Evolutionary conservation across 2,329 filamentous ascomycete species (phyloP).

Genomic region (Monosporascus cannonballus): DNA sequence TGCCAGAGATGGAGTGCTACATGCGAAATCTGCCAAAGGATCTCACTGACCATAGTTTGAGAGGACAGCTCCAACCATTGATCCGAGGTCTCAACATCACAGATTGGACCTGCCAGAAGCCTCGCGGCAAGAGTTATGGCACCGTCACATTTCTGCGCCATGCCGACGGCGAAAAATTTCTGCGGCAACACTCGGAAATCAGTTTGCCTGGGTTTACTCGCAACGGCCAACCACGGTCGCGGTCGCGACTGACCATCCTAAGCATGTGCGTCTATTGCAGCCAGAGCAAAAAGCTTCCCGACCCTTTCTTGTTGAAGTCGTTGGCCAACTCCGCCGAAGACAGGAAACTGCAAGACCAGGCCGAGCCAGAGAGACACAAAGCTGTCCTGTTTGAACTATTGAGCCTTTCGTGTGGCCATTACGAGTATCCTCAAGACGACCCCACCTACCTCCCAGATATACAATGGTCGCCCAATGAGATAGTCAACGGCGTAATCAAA

Average conservation of each 20-base stretch:
- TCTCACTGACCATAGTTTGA: conserved; percentile 32
- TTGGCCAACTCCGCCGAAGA: conserved; percentile 27
- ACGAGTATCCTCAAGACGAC: conserved; percentile 29
- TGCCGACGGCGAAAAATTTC: conserved; percentile 36
- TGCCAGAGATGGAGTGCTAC: conserved; percentile 38
- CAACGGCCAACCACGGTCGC: conserved; percentile 5
- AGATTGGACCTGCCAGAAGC: conserved; percentile 39
- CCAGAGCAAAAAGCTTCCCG: conserved; percentile 29
- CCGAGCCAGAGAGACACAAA: conserved; percentile 11
- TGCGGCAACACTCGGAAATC: conserved; percentile 21
- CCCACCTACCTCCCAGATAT: conserved; percentile 40
- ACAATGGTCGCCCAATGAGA: conserved; percentile 30
- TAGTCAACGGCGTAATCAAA: conserved; percentile 18
- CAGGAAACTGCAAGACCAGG: conserved; percentile 14
- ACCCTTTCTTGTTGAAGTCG: conserved; percentile 29
- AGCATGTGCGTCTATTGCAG: conserved; percentile 24
- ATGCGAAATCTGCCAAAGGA: conserved; percentile 36
- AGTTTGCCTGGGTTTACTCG: conserved; percentile 1
- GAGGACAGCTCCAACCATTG: conserved; percentile 31
- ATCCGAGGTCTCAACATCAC: conserved; percentile 35
- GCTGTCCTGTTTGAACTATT: conserved; percentile 13
- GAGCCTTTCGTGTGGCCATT: conserved; percentile 41
- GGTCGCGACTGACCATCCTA: conserved; percentile 24
- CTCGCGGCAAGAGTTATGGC: conserved; percentile 26
- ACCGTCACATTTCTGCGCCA: conserved; percentile 37